These are phyloP conservation scores for Cornus florida DNA, from an alignment of 148 eudicot genomes.

Conservation along the genomic window DNA sequence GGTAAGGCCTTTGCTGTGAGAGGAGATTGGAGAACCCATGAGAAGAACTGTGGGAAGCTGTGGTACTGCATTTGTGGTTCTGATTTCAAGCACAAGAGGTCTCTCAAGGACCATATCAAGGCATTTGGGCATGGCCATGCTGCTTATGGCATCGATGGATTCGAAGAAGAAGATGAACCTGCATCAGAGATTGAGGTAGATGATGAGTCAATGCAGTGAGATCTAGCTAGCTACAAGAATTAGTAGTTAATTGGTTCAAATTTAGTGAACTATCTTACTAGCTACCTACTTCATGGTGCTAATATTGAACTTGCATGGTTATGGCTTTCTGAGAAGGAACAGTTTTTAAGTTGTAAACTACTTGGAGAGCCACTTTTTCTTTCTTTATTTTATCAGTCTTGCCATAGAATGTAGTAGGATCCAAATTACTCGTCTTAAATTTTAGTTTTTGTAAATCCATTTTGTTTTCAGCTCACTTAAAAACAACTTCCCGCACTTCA, in stretches of 20 bases:
- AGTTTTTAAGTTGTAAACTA: constrained; percentile 14
- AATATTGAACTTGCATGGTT: neutral
- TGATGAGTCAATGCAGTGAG: constrained; percentile 27
- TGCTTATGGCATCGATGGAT: constrained; percentile 30
- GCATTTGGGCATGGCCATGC: constrained; percentile 67
- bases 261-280: neutral
- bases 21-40: constrained; percentile 75
- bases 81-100: constrained; percentile 72
- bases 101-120: constrained; percentile 58
- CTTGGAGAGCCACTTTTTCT: constrained; percentile 16
- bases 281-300: neutral
- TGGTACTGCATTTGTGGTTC: constrained; percentile 74
- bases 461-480: constrained; percentile 4
- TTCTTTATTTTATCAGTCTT: constrained; percentile 6
- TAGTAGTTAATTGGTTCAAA: neutral
- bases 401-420: constrained; percentile 12
- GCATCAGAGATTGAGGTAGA: constrained; percentile 60
- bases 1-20: constrained; percentile 68
- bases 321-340: constrained; percentile 7
- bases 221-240: no score
- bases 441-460: neutral
- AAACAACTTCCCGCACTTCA: no score
- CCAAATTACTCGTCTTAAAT: neutral
- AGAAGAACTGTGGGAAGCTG: constrained; percentile 73
- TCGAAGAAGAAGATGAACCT: constrained; percentile 56